phyloP scores from a whole-genome alignment of 1,284 basidiomycete species.

The Fomitopsis schrenkii region DNA sequence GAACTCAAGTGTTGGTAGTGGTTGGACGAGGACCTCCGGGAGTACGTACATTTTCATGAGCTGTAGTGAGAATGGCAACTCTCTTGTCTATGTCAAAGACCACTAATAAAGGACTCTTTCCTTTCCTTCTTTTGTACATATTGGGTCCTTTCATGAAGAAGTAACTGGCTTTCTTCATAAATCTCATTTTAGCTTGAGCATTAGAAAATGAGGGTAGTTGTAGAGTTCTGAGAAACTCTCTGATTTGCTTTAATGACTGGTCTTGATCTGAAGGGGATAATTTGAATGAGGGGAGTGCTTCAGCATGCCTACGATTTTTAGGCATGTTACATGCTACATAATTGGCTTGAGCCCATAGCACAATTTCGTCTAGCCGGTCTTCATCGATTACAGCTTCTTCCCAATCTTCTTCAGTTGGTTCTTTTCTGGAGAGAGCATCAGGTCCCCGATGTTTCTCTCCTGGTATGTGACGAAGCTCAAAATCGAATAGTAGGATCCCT shows the following conservation, averaged over 20 bases:
- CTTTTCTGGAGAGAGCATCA: slow-evolving; percentile 9
- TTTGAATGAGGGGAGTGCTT: no score
- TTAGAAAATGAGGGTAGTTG: not conserved
- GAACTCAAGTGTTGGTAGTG: no score
- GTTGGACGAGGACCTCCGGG: no score
- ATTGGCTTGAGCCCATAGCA: not conserved
- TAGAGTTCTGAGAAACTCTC: not conserved
- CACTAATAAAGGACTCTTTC: not conserved
- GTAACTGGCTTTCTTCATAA: not conserved
- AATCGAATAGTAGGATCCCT: slow-evolving; percentile 31
- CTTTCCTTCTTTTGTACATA: not conserved
- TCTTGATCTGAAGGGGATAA: not conserved
- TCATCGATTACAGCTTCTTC: not conserved
- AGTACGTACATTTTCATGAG: slow-evolving; percentile 21
- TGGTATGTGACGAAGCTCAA: slow-evolving; percentile 28
- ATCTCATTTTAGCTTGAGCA: not conserved
- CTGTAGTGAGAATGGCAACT: slow-evolving; percentile 1
- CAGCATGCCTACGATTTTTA: not conserved
- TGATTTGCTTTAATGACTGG: not conserved
- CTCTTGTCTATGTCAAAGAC: not conserved
- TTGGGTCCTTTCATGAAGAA: not conserved
- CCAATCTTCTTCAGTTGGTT: not conserved
- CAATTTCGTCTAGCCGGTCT: not conserved
- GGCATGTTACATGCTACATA: not conserved
- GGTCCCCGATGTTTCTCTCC: slow-evolving; percentile 11